phyloP scores from a whole-genome alignment of 192 early-diverging fungal genomes.

The Coemansia sp. region DNA sequence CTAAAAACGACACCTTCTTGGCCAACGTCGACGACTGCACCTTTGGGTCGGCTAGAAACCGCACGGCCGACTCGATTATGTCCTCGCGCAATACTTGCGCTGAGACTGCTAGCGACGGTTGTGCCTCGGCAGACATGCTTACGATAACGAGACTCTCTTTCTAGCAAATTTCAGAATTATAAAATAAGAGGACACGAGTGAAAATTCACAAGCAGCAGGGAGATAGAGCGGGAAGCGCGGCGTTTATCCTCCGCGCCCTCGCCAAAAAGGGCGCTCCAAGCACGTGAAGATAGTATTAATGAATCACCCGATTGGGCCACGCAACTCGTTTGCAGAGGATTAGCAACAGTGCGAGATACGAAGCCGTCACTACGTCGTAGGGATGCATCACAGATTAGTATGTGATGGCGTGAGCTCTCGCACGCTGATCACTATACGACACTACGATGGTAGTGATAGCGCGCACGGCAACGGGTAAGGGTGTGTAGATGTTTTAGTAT shows the following conservation, averaged over 20 bases:
- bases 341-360: too few relatives aligned
- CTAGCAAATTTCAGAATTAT: too few relatives aligned
- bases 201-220: background rate
- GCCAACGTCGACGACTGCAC: conserved; percentile 87
- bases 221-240: background rate
- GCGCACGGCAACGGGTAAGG: too few relatives aligned
- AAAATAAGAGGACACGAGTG: too few relatives aligned
- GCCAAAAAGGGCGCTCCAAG: background rate
- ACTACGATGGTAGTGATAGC: too few relatives aligned
- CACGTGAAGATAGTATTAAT: background rate
- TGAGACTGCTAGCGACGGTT: conserved; percentile 7
- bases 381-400: too few relatives aligned
- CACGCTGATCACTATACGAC: too few relatives aligned
- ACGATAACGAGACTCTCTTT: too few relatives aligned
- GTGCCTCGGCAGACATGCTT: conserved; percentile 31
- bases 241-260: conserved; percentile 1
- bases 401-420: too few relatives aligned
- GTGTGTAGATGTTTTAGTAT: too few relatives aligned
- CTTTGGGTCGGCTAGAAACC: conserved; percentile 92
- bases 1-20: conserved; percentile 94
- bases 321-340: too few relatives aligned
- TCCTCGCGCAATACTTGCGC: conserved; percentile 62
- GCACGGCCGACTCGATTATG: conserved; percentile 80
- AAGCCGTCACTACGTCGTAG: too few relatives aligned
- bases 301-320: background rate